These are phyloP conservation scores for Triticum monococcum DNA, from an alignment of 176 grass and related monocot genomes.

Conservation along the genomic window DNA sequence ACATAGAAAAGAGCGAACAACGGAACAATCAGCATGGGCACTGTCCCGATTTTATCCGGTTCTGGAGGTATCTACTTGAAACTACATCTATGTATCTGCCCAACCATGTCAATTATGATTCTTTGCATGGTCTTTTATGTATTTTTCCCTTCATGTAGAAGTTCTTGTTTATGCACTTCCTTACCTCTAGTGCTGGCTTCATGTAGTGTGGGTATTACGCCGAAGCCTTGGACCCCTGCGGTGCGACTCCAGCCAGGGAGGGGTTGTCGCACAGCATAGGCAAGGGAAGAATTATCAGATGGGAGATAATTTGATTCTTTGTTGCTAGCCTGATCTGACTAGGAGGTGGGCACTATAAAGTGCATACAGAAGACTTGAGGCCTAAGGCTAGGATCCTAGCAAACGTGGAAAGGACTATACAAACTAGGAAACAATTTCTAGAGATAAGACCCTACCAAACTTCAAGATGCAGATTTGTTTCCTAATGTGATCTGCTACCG, in stretches of 20 bases:
- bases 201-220: neutral
- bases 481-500: too few relatives aligned
- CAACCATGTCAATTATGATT: constrained; percentile 8
- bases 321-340: too few relatives aligned
- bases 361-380: too few relatives aligned
- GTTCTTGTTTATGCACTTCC: neutral
- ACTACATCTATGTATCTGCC: constrained; percentile 26
- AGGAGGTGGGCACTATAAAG: too few relatives aligned
- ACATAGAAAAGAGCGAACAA: constrained; percentile 69
- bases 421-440: too few relatives aligned
- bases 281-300: neutral
- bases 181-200: neutral
- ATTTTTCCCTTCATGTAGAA: constrained; percentile 21
- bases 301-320: too few relatives aligned
- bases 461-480: too few relatives aligned
- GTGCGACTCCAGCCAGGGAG: neutral
- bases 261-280: neutral
- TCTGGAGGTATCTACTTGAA: constrained; percentile 66
- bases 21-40: constrained; percentile 74
- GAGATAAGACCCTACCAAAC: too few relatives aligned
- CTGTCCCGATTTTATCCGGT: constrained; percentile 94
- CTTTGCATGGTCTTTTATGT: constrained; percentile 10
- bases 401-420: too few relatives aligned
- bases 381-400: too few relatives aligned
- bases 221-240: neutral